A percentile compares a stretch with the other conserved stretches of the same genome.
Evolutionary conservation across 805 yeast genomes (phyloP).

Genomic region (Saturnispora diversa): DNA sequence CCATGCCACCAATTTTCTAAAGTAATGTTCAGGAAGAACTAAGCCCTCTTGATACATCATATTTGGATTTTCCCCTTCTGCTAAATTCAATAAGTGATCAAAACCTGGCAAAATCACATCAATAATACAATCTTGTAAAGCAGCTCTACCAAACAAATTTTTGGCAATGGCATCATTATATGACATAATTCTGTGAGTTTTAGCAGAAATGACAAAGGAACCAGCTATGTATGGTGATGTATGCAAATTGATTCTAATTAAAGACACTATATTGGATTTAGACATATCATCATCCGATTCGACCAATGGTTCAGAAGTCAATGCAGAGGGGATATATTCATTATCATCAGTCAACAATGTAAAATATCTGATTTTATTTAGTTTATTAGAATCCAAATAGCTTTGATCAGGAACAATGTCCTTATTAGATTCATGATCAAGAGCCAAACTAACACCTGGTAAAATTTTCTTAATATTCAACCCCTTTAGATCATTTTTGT

Average conservation of each 20-base stretch:
- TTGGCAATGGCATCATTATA: conserved; percentile 73
- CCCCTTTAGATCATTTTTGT: conserved; percentile 14
- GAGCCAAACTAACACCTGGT: conserved; percentile 20
- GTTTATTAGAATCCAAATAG: conserved; percentile 30
- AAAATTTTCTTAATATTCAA: conserved; percentile 15
- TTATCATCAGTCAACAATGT: conserved; percentile 36
- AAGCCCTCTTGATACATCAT: conserved; percentile 49
- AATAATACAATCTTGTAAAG: conserved; percentile 41
- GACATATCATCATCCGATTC: conserved; percentile 29
- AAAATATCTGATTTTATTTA: conserved; percentile 57
- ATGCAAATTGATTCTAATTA: conserved; percentile 56
- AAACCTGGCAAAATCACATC: conserved; percentile 59
- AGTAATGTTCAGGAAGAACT: conserved; percentile 86
- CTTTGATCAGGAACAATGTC: conserved; percentile 9
- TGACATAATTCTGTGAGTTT: conserved; percentile 46
- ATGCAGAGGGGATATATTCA: conserved; percentile 63
- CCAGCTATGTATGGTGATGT: conserved; percentile 85
- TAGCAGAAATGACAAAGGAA: conserved; percentile 57
- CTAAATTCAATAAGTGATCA: conserved; percentile 35
- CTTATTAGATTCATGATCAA: conserved; percentile 9
- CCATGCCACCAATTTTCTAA: conserved; percentile 57
- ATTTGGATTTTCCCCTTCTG: conserved; percentile 34
- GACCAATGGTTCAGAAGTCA: conserved; percentile 52
- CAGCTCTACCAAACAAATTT: conserved; percentile 65
- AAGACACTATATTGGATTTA: conserved; percentile 15